Percentiles rank a stretch among this genome's conserved stretches.
These are phyloP conservation scores for Wallacemonas sp. DNA, from an alignment of 208 protist genomes.

Conservation along the genomic window DNA sequence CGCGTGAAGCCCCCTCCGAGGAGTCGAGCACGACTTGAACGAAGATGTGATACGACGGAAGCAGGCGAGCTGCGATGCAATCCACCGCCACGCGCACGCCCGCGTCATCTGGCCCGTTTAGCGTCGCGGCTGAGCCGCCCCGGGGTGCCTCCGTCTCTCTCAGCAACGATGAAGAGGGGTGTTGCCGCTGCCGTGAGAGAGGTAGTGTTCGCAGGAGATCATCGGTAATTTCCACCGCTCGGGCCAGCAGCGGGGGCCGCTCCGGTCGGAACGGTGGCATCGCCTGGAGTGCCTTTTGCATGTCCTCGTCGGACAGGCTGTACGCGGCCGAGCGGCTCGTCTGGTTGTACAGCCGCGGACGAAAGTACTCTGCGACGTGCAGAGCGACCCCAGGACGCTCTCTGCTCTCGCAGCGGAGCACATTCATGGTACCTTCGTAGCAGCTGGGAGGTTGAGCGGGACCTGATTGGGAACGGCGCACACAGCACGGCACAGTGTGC, in stretches of 20 bases:
- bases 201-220: neutral
- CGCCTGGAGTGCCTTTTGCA: neutral
- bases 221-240: constrained; percentile 19
- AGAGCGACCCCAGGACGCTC: neutral
- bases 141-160: neutral
- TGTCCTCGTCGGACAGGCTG: neutral
- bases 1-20: constrained; percentile 1
- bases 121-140: neutral
- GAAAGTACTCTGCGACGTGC: constrained; percentile 7
- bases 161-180: neutral
- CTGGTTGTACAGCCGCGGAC: constrained; percentile 2
- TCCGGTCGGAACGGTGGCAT: constrained; percentile 5
- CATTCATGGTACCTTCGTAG: constrained; percentile 7
- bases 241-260: constrained; percentile 7
- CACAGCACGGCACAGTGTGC: constrained; percentile 28
- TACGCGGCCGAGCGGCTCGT: constrained; percentile 4
- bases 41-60: constrained; percentile 20
- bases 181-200: neutral
- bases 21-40: constrained; percentile 26
- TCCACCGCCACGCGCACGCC: neutral
- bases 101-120: neutral
- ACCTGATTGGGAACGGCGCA: neutral
- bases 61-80: constrained; percentile 14
- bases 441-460: no score
- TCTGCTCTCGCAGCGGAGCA: neutral